Conservation (phyloP, 805 yeast genomes). For the Kuraishia piskuri region DNA sequence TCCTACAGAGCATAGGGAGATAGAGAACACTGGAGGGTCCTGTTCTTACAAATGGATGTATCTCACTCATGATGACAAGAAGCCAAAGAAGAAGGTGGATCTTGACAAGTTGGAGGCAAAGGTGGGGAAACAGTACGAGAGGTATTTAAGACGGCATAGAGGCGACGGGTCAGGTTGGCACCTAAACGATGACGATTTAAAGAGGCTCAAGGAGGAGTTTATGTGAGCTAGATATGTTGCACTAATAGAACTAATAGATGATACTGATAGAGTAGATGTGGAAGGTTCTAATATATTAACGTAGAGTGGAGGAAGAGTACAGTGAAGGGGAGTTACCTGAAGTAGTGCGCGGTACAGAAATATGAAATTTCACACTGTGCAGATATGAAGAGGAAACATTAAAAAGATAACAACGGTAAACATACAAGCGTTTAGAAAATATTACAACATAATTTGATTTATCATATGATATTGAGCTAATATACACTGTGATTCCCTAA, state of each 20-base stretch:
- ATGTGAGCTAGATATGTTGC: not conserved
- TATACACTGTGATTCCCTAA: not conserved
- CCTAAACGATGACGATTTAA: constrained; percentile 13
- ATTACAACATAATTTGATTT: not conserved
- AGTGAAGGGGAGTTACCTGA: too few species aligned
- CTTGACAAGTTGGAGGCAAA: constrained; percentile 20
- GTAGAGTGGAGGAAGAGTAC: too few species aligned
- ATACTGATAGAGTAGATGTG: too few species aligned
- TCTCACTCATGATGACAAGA: constrained; percentile 18
- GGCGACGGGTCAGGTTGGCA: constrained; percentile 18
- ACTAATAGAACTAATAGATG: not conserved
- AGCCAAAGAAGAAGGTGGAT: constrained; percentile 12
- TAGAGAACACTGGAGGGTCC: constrained; percentile 45
- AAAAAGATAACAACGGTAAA: too few species aligned
- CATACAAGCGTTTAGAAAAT: not conserved
- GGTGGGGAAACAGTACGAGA: constrained; percentile 14
- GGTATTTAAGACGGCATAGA: constrained; percentile 12
- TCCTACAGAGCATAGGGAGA: constrained; percentile 42
- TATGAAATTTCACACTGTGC: too few species aligned
- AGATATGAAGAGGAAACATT: too few species aligned
- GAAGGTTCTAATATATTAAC: too few species aligned
- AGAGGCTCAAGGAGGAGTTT: constrained; percentile 4
- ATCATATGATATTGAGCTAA: not conserved
- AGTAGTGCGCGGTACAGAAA: too few species aligned
- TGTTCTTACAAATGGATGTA: constrained; percentile 45